phyloP scores from a whole-genome alignment of 331 rosid species.

The Prunus yedoensis region DNA sequence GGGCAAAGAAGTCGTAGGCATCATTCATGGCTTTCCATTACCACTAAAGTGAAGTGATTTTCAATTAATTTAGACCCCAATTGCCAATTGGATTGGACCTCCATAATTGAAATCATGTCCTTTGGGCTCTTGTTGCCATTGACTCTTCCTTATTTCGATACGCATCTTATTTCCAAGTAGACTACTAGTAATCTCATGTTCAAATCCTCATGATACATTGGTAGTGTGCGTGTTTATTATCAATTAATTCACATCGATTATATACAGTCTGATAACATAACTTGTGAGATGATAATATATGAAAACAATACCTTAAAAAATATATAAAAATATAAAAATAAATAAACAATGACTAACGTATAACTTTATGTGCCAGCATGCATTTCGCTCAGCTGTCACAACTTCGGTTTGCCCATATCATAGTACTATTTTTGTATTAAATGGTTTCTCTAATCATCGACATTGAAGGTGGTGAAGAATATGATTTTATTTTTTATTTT shows the following conservation, averaged over 20 bases:
- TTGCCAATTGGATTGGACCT: background rate
- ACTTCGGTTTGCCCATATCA: background rate
- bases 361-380: background rate
- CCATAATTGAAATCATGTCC: constrained; percentile 2
- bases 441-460: constrained; percentile 9
- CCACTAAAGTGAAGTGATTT: constrained; percentile 18
- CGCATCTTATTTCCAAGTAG: too few relatives aligned
- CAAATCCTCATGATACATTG: too few relatives aligned
- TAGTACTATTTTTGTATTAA: background rate
- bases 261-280: too few relatives aligned
- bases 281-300: too few relatives aligned
- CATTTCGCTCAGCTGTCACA: constrained; percentile 12
- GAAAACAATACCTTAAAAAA: too few relatives aligned
- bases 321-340: too few relatives aligned
- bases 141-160: background rate
- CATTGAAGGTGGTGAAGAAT: constrained; percentile 22
- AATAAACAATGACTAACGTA: background rate
- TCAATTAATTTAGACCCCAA: background rate
- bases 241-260: too few relatives aligned
- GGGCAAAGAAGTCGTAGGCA: constrained; percentile 11
- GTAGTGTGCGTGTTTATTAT: too few relatives aligned
- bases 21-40: constrained; percentile 6
- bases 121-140: constrained; percentile 14
- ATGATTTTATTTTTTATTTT: background rate
- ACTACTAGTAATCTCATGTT: too few relatives aligned